Conservation (phyloP, 106 monocot species). For the Platanthera guangdongensis region DNA sequence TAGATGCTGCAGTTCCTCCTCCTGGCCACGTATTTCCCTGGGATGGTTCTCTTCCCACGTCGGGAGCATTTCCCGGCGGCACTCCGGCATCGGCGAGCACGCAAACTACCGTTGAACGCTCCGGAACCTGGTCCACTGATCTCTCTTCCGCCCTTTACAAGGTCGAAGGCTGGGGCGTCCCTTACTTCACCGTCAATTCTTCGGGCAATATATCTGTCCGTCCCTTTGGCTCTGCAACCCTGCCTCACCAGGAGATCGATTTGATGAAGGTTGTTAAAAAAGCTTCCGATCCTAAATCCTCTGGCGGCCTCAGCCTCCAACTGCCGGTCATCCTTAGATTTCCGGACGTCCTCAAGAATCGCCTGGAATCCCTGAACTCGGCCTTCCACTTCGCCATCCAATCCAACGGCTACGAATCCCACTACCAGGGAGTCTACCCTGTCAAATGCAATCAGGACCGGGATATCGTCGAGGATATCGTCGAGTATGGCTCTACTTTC, state of each 20-base stretch:
- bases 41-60: constrained; percentile 64
- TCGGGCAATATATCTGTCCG: constrained; percentile 69
- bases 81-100: constrained; percentile 24
- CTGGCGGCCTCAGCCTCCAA: constrained; percentile 78
- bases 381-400: constrained; percentile 80
- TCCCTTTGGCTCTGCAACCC: constrained; percentile 52
- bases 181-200: constrained; percentile 76
- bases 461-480: constrained; percentile 77
- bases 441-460: constrained; percentile 97
- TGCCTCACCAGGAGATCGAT: constrained; percentile 82
- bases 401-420: constrained; percentile 47
- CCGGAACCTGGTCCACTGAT: constrained; percentile 53
- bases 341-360: constrained; percentile 75
- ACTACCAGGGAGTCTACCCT: constrained; percentile 93
- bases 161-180: constrained; percentile 85
- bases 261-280: constrained; percentile 83
- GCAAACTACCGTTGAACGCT: neutral
- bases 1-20: constrained; percentile 50
- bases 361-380: constrained; percentile 65
- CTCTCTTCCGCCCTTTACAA: constrained; percentile 76
- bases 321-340: constrained; percentile 80
- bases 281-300: constrained; percentile 49
- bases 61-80: constrained; percentile 57
- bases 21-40: constrained; percentile 40
- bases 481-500: constrained; percentile 64